Base-by-base conservation (phyloP, 2,329 filamentous ascomycete species). In the Neonectria coccinea region DNA sequence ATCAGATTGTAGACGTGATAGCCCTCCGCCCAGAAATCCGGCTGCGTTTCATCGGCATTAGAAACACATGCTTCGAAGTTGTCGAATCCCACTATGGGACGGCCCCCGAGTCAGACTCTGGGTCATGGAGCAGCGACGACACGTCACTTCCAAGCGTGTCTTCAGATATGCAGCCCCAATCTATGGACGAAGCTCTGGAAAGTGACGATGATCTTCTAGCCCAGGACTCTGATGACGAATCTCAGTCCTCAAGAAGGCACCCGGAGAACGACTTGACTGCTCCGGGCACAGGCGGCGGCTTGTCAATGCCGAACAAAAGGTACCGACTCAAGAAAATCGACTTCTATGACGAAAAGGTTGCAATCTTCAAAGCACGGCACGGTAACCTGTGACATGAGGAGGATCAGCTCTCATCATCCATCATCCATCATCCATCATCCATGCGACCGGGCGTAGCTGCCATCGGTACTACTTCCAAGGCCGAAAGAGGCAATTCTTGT, bases 1-100 rank as follows among this genome's bases (percentile, higher is more conserved):
- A 58, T 36, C 62, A 67, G 47, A 62, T 67, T 31, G 62, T 67
- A 50, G 65, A 67, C 22, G 59, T 62, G 51, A 67, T 67, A 45
- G 53, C 62, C 42, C 56, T 67, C 48, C 62, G 62, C 42, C 65
- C 62, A 6, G 62, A 67, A 41, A 57, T 60, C 18, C 45, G 45
- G 41, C 29, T 67, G 18, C 57, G 62, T 29, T 65, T 56, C 36
- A 47, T 67, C 5, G 62, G 55, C n/a, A 58, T 67, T n/a, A 52
- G 53, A 48, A 53, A 44, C 31, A n/a, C 18, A 20, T 61, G 59
- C 16, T 67, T 59, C 29, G 45, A 67, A 47, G 48, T 67, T 8
- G 58, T 67, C 18, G 65, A 65, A 51, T 61, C 51, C 18, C 42
- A 27, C n/a, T 55, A 56, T 16, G 61, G 57, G 4, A 20, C 51